Evolutionary conservation across 2,329 filamentous ascomycete species (phyloP), one percentile per base, ranked within the genome.

Genomic region (Ceratocystis diversiconidia): DNA sequence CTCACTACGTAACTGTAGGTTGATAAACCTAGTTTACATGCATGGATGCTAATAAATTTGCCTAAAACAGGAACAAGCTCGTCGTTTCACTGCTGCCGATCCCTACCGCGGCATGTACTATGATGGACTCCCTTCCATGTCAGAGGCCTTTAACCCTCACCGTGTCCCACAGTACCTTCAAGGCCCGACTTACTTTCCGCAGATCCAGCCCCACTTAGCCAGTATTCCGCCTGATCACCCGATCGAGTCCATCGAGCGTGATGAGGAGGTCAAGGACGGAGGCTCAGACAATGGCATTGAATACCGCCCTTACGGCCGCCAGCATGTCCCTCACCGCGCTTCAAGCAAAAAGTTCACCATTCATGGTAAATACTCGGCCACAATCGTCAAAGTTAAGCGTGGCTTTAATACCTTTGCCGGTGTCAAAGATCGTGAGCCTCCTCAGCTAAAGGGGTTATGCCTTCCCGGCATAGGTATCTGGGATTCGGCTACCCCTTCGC

Each of bases 381-480:
- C 66, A 15, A 63, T 65, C 41, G 44, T 67, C 28, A 67, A 65
- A 61, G 59, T 59, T 25, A 25, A 50, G 5, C 19, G 30, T 7
- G 63, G 66, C n/a, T 67, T 67, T 41, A 57, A 63, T 25, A 63
- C 62, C n/a, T 63, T 60, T 63, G 65, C 64, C 8, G 44, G 46
- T 1, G 46, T 12, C 15, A 63, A 50, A 19, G 59, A 66, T 15
- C 67, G 65, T n/a, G 66, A 66, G 55, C 62, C 65, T 10, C 68
- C 67, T 10, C 65, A 64, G 41, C 79, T 91, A 64, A 92, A 92
- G 73, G 88, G 88, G 1, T 77, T 86, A n/a, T 77, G 84, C 60
- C 90, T 85, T 80, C 85, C 86, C 2, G 89, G 89, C 19, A 92
- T 92, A 88, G 82, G 83, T 64, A 80, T 90, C n/a, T 91, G 92